phyloP scores from a whole-genome alignment of 768 basidiomycete genomes.

The Lepiota venenata region DNA sequence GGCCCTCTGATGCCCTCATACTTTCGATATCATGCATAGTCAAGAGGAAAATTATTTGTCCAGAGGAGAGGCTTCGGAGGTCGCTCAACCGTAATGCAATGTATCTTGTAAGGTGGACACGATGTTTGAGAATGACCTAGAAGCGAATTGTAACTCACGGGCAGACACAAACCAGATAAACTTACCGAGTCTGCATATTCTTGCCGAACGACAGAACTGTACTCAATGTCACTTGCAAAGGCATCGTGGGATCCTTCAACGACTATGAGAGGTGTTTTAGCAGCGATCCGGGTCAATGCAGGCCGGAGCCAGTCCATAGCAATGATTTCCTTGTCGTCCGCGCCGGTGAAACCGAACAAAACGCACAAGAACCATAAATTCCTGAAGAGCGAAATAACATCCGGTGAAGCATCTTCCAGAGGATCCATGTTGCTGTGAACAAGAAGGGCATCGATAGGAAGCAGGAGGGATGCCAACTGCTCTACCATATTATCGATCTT shows the following conservation, averaged over 20 bases:
- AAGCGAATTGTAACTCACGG: slow-evolving; percentile 1
- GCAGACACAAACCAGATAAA: background rate
- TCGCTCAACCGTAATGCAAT: slow-evolving; percentile 66
- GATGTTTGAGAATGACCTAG: slow-evolving; percentile 72
- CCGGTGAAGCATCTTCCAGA: slow-evolving; percentile 48
- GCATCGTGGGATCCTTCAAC: slow-evolving; percentile 80
- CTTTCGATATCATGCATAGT: slow-evolving; percentile 87
- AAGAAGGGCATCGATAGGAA: slow-evolving; percentile 89
- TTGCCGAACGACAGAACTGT: slow-evolving; percentile 85
- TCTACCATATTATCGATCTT: slow-evolving; percentile 83
- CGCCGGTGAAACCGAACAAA: slow-evolving; percentile 74
- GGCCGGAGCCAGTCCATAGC: slow-evolving; percentile 80
- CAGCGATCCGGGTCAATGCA: slow-evolving; percentile 75
- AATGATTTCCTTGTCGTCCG: slow-evolving; percentile 48
- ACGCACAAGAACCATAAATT: slow-evolving; percentile 94
- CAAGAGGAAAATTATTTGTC: slow-evolving; percentile 83
- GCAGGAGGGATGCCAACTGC: slow-evolving; percentile 81
- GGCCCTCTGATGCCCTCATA: slow-evolving; percentile 76
- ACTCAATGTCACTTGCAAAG: slow-evolving; percentile 85
- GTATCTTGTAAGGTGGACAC: slow-evolving; percentile 57
- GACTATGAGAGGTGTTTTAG: slow-evolving; percentile 83
- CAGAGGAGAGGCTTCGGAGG: slow-evolving; percentile 69
- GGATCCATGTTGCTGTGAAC: slow-evolving; percentile 67
- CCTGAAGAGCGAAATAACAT: slow-evolving; percentile 75
- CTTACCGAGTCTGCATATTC: slow-evolving; percentile 78